These are phyloP conservation scores for Biscogniauxia mediterranea DNA, from an alignment of 2,329 filamentous ascomycete genomes.

Conservation along the genomic window DNA sequence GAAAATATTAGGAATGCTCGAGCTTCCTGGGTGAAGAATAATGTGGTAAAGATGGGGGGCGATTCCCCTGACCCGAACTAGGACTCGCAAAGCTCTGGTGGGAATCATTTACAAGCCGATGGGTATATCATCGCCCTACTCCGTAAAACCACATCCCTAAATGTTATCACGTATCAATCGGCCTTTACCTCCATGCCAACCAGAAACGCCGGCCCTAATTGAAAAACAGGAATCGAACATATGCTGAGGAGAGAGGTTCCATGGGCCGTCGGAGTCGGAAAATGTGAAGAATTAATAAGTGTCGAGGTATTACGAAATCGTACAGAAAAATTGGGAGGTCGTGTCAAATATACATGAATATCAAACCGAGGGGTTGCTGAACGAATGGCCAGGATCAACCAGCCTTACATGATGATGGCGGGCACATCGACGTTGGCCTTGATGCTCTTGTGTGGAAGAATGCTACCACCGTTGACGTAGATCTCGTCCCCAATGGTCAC, in stretches of 20 bases:
- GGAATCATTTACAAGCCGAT: neutral
- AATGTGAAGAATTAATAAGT: neutral
- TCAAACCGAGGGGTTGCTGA: conserved; percentile 1
- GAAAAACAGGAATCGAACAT: conserved; percentile 17
- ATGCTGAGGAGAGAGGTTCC: conserved; percentile 30
- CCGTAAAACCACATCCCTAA: neutral
- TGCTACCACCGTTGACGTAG: conserved; percentile 94
- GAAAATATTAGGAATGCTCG: neutral
- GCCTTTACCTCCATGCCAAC: conserved; percentile 20
- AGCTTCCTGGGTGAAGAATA: neutral
- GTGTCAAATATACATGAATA: conserved; percentile 26
- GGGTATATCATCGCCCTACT: conserved; percentile 8
- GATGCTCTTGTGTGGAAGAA: conserved; percentile 97
- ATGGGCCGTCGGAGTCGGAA: conserved; percentile 11
- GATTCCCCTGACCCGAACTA: neutral
- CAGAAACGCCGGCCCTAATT: conserved; percentile 23
- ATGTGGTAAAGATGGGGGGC: neutral
- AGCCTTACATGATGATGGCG: conserved; percentile 64
- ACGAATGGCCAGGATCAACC: neutral
- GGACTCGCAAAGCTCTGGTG: neutral
- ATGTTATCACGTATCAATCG: neutral
- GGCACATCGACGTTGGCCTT: conserved; percentile 91
- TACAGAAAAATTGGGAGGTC: conserved; percentile 15
- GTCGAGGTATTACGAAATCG: conserved; percentile 29
- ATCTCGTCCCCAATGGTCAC: conserved; percentile 98